Evolutionary conservation across 768 basidiomycete genomes (phyloP).

Genomic region (Lactarius psammicola): DNA sequence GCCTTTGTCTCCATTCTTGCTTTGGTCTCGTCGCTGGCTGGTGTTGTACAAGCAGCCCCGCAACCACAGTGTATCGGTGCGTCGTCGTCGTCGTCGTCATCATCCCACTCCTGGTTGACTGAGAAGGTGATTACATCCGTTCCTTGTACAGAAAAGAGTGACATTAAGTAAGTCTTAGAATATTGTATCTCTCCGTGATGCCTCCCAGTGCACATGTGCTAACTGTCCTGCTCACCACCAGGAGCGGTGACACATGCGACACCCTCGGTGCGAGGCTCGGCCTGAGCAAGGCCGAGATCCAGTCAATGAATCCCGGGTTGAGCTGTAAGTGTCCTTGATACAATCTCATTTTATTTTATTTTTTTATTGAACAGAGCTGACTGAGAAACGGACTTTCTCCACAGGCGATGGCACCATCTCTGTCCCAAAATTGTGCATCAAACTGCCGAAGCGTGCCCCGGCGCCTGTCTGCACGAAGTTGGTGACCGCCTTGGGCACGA

Average conservation of each 20-base stretch:
- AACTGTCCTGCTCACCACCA: not conserved
- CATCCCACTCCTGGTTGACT: too few relatives aligned
- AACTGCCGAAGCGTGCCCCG: not conserved
- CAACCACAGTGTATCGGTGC: conserved; percentile 2
- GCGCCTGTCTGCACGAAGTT: conserved; percentile 14
- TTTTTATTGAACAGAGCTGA: too few relatives aligned
- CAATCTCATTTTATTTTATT: too few relatives aligned
- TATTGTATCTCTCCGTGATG: too few relatives aligned
- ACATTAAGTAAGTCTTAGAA: not conserved
- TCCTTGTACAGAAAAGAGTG: conserved; percentile 10
- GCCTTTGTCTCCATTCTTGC: conserved; percentile 10
- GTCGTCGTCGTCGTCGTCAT: not conserved
- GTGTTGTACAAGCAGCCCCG: too few relatives aligned
- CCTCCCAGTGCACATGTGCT: too few relatives aligned
- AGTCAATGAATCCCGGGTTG: conserved; percentile 6
- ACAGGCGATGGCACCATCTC: not conserved
- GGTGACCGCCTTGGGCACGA: conserved; percentile 1
- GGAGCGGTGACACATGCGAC: not conserved
- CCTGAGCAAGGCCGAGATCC: not conserved
- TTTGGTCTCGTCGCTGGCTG: conserved; percentile 2
- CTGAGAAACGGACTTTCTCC: too few relatives aligned
- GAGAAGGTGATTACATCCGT: not conserved
- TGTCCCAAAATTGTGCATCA: not conserved
- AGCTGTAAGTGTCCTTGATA: conserved; percentile 1
- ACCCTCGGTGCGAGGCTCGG: not conserved